Evolutionary conservation across 495 filamentous ascomycete species (phyloP).

Genomic region (Lasiosphaeria hispida): DNA sequence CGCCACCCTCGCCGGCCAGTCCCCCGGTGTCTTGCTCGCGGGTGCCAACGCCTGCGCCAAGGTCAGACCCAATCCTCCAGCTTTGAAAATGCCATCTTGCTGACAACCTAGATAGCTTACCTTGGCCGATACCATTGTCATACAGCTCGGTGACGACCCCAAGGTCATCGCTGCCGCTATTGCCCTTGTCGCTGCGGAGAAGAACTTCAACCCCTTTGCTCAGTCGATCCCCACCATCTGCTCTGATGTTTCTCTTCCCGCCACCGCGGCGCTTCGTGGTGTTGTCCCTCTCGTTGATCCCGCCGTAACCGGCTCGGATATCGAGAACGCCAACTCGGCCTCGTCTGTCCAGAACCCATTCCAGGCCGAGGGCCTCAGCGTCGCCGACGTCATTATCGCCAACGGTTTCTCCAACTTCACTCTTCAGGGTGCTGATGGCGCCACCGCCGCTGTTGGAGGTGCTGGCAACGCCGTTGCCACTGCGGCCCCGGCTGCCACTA

Average conservation of each 20-base stretch:
- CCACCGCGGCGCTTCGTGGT: conserved; percentile 54
- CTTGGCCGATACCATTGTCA: conserved; percentile 57
- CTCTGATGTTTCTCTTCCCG: conserved; percentile 54
- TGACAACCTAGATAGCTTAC: conserved; percentile 41
- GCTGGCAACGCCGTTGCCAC: conserved; percentile 16
- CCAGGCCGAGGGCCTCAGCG: conserved; percentile 50
- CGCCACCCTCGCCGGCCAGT: conserved; percentile 51
- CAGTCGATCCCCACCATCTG: conserved; percentile 56
- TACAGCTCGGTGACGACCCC: conserved; percentile 50
- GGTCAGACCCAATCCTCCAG: conserved; percentile 21
- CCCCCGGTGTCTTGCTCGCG: conserved; percentile 54
- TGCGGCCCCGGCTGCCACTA: conserved; percentile 3
- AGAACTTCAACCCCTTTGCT: conserved; percentile 65
- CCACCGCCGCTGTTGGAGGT: conserved; percentile 21
- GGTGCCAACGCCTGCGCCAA: conserved; percentile 59
- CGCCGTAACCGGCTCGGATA: conserved; percentile 48
- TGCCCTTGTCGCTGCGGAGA: conserved; percentile 60
- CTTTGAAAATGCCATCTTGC: not conserved
- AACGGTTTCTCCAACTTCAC: conserved; percentile 60
- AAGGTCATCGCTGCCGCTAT: conserved; percentile 55
- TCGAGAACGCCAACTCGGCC: conserved; percentile 54
- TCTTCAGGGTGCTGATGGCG: conserved; percentile 34
- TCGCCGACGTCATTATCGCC: conserved; percentile 52
- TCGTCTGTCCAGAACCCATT: conserved; percentile 50
- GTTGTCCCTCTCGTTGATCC: conserved; percentile 62